Evolutionary conservation across 352 stramenopile genomes (phyloP).

Genomic region (Globisporangium camurandrum): DNA sequence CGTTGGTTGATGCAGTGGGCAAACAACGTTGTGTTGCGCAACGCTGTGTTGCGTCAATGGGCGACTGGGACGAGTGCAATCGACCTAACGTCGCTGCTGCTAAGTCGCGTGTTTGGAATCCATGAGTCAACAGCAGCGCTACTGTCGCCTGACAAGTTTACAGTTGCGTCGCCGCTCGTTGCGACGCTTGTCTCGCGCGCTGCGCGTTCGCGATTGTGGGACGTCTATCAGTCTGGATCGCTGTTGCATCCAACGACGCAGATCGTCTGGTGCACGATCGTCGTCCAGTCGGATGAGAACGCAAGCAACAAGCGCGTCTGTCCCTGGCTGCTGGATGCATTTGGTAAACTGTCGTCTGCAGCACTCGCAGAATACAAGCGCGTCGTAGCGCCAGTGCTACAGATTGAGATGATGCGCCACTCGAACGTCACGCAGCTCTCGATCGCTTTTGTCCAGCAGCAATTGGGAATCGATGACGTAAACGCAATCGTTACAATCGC

Average conservation of each 20-base stretch:
- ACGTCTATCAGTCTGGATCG: slow-evolving; percentile 23
- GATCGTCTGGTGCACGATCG: slow-evolving; percentile 41
- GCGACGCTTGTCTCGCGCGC: slow-evolving; percentile 11
- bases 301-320: slow-evolving; percentile 12
- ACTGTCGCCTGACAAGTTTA: slow-evolving; percentile 6
- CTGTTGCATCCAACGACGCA: slow-evolving; percentile 34
- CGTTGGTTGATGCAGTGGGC: slow-evolving; percentile 48
- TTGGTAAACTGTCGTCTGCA: slow-evolving; percentile 19
- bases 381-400: slow-evolving; percentile 18
- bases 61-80: slow-evolving; percentile 25
- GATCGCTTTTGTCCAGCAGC: slow-evolving; percentile 24
- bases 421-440: slow-evolving; percentile 34
- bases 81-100: too few relatives aligned
- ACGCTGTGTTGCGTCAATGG: slow-evolving; percentile 45
- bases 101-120: too few relatives aligned
- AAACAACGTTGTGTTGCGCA: slow-evolving; percentile 24
- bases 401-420: slow-evolving; percentile 15
- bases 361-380: slow-evolving; percentile 21
- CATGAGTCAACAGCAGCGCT: too few relatives aligned
- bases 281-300: not conserved
- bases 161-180: slow-evolving; percentile 4
- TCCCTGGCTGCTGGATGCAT: slow-evolving; percentile 29
- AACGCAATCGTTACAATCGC: slow-evolving; percentile 21
- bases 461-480: slow-evolving; percentile 22
- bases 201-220: slow-evolving; percentile 36